Conservation (phyloP, 495 filamentous ascomycete species). For the Aspergillus leporis region DNA sequence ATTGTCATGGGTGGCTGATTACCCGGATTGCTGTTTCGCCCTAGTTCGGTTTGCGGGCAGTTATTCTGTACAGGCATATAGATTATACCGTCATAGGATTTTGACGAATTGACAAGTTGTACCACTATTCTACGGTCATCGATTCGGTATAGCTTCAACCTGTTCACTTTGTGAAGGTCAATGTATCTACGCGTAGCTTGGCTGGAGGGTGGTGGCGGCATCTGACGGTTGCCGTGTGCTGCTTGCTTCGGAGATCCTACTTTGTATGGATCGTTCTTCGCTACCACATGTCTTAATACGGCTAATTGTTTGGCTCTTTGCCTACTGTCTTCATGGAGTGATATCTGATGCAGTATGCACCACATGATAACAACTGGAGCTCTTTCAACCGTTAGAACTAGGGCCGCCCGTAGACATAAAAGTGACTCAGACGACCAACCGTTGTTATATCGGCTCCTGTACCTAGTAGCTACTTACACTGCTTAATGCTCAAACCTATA, state of each 20-base stretch:
- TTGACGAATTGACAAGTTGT: constrained; percentile 50
- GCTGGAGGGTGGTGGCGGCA: not conserved
- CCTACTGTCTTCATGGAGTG: not conserved
- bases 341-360: not conserved
- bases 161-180: not conserved
- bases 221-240: not conserved
- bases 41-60: constrained; percentile 34
- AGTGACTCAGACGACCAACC: no score
- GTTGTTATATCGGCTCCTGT: no score
- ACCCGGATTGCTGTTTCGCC: constrained; percentile 26
- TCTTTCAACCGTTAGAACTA: no score
- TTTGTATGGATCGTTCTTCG: not conserved
- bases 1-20: constrained; percentile 20
- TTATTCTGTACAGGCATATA: constrained; percentile 49
- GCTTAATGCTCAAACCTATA: not conserved
- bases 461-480: not conserved
- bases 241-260: not conserved
- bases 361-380: no score
- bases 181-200: not conserved
- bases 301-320: not conserved
- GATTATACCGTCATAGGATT: constrained; percentile 40
- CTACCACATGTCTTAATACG: no score
- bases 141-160: not conserved
- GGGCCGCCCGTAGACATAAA: no score
- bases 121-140: constrained; percentile 29